Percentiles rank a stretch among this genome's conserved stretches.
These are phyloP conservation scores for Adansonia rubrostipa DNA, from an alignment of 441 rosid genomes.

Conservation along the genomic window DNA sequence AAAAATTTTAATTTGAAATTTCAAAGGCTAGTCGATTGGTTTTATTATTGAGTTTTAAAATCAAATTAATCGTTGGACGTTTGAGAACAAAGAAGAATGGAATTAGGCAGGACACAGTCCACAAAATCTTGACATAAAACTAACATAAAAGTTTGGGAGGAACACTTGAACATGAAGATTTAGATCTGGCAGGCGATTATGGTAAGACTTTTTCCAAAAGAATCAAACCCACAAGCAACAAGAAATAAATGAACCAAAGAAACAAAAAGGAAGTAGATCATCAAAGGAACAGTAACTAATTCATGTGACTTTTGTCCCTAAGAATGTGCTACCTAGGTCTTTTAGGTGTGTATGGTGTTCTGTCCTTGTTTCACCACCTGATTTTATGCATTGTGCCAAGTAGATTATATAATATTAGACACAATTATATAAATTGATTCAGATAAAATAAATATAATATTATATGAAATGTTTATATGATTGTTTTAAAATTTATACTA, in stretches of 20 bases:
- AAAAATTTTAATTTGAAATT: too few relatives aligned
- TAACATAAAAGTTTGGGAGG: neutral
- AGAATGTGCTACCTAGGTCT: slow-evolving; percentile 23
- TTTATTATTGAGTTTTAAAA: neutral
- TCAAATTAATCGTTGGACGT: neutral
- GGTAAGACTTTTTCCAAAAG: slow-evolving; percentile 6
- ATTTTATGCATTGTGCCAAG: neutral
- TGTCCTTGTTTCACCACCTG: slow-evolving; percentile 33
- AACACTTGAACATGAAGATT: slow-evolving; percentile 1
- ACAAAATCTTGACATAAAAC: neutral
- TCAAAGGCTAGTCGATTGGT: neutral
- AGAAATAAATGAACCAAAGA: neutral
- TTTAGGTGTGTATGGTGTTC: slow-evolving; percentile 29
- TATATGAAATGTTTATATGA: too few relatives aligned
- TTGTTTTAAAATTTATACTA: too few relatives aligned
- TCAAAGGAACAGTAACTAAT: slow-evolving; percentile 12
- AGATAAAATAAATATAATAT: too few relatives aligned
- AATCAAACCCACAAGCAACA: neutral
- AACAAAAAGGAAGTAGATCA: neutral
- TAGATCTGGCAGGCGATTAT: neutral
- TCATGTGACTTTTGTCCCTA: slow-evolving; percentile 36
- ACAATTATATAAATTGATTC: too few relatives aligned
- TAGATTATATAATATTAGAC: too few relatives aligned
- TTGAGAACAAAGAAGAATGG: neutral
- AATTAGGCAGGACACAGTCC: neutral